phyloP scores from a whole-genome alignment of 352 stramenopile species.

The Peronosclerospora sorghi region DNA sequence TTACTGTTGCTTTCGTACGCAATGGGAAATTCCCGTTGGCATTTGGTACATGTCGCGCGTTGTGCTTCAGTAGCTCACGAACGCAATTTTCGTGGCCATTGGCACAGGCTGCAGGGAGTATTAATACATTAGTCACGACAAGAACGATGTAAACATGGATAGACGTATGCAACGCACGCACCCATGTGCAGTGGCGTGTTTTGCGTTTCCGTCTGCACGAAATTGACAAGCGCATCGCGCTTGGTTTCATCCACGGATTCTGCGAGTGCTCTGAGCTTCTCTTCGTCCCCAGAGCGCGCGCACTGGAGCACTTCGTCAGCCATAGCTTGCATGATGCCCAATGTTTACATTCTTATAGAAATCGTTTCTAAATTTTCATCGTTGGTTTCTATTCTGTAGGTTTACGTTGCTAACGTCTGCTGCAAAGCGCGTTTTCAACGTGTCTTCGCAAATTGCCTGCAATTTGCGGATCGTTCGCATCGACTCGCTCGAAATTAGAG shows the following conservation, averaged over 20 bases:
- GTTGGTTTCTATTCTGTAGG: no score
- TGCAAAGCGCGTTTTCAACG: no score
- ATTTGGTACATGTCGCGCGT: conserved; percentile 52
- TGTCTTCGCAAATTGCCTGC: no score
- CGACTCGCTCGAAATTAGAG: no score
- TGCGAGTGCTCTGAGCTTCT: conserved; percentile 46
- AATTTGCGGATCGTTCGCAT: no score
- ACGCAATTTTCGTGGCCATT: conserved; percentile 66
- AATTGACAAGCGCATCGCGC: conserved; percentile 46
- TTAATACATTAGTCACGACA: background rate
- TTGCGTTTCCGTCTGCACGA: conserved; percentile 53
- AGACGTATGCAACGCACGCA: conserved; percentile 9
- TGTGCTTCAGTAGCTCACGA: conserved; percentile 41
- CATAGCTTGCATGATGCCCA: no score
- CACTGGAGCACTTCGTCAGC: conserved; percentile 50
- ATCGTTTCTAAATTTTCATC: no score
- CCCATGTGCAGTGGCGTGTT: conserved; percentile 84
- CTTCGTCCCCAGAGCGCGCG: conserved; percentile 57
- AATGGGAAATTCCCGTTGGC: conserved; percentile 64
- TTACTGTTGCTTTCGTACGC: conserved; percentile 46
- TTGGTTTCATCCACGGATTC: conserved; percentile 7
- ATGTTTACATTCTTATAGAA: no score
- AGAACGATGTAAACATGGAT: background rate
- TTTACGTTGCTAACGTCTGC: no score
- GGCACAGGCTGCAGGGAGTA: conserved; percentile 38